Evolutionary conservation across 2,329 filamentous ascomycete genomes (phyloP).

Genomic region (Podosphaera leucotricha): DNA sequence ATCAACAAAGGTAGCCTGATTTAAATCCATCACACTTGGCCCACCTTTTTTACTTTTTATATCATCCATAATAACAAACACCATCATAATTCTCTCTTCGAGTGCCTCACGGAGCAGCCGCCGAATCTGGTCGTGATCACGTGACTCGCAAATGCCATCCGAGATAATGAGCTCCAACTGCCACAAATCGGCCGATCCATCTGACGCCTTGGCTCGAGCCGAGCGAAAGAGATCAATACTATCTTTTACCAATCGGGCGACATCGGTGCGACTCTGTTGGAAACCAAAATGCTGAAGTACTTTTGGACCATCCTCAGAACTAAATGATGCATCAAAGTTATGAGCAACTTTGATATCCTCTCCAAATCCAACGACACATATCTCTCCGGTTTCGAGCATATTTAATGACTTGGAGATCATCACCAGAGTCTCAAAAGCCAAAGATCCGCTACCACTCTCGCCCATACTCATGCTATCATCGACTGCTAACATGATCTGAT

Average conservation of each 20-base stretch:
- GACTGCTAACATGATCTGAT: slow-evolving; percentile 93
- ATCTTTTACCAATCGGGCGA: slow-evolving; percentile 50
- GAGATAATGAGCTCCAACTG: slow-evolving; percentile 84
- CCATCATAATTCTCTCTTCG: slow-evolving; percentile 90
- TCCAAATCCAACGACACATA: slow-evolving; percentile 82
- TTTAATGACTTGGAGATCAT: slow-evolving; percentile 69
- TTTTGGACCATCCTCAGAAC: slow-evolving; percentile 55
- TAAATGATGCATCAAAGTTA: slow-evolving; percentile 62
- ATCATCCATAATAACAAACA: slow-evolving; percentile 87
- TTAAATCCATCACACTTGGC: slow-evolving; percentile 64
- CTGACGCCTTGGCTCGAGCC: slow-evolving; percentile 32
- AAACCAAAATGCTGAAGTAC: slow-evolving; percentile 73
- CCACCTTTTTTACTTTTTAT: slow-evolving; percentile 25
- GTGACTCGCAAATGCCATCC: slow-evolving; percentile 69
- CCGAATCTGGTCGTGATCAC: slow-evolving; percentile 60
- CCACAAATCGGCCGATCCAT: slow-evolving; percentile 54
- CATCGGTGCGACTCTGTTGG: slow-evolving; percentile 64
- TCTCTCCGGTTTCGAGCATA: slow-evolving; percentile 85
- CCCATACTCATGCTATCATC: slow-evolving; percentile 93
- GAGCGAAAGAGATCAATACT: slow-evolving; percentile 63
- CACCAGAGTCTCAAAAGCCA: slow-evolving; percentile 85
- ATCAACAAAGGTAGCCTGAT: slow-evolving; percentile 57
- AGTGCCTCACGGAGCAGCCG: slow-evolving; percentile 66
- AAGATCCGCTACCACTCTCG: slow-evolving; percentile 46
- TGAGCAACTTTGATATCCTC: slow-evolving; percentile 65